Conservation (phyloP, 2,329 filamentous ascomycete genomes). For the Xylariaceae sp. region DNA sequence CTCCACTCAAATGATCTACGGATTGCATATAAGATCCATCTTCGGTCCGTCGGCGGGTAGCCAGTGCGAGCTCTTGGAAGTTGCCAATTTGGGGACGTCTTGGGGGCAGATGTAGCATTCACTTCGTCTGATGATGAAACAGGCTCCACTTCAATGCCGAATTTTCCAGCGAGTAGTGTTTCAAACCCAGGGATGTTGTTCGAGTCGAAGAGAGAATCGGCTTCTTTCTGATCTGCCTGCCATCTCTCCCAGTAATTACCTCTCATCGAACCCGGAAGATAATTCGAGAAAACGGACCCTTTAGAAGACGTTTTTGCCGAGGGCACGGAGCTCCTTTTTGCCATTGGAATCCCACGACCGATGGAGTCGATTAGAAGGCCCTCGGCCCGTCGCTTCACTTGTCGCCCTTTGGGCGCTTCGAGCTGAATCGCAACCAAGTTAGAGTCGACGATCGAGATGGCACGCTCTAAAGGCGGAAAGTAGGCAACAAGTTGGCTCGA, state of each 20-base stretch:
- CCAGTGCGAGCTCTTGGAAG: constrained; percentile 41
- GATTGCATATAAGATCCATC: constrained; percentile 62
- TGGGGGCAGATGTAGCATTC: constrained; percentile 8
- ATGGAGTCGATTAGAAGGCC: constrained; percentile 71
- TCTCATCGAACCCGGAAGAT: constrained; percentile 47
- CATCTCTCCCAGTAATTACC: constrained; percentile 46
- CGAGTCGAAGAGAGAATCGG: constrained; percentile 44
- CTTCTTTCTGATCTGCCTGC: constrained; percentile 40
- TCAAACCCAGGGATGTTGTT: constrained; percentile 49
- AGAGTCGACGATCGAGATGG: constrained; percentile 60
- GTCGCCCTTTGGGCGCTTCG: constrained; percentile 56
- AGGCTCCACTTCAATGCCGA: constrained; percentile 40
- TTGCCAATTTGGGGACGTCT: constrained; percentile 45
- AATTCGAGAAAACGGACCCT: constrained; percentile 34
- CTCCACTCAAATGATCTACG: constrained; percentile 58
- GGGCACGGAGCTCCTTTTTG: constrained; percentile 32
- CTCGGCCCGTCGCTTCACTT: constrained; percentile 51
- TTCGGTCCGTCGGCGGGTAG: constrained; percentile 57
- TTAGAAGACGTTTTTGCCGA: constrained; percentile 26
- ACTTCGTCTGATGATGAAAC: constrained; percentile 17
- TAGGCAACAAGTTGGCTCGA: constrained; percentile 52
- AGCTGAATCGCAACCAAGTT: constrained; percentile 66
- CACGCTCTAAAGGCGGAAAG: constrained; percentile 62
- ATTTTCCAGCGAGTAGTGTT: constrained; percentile 44
- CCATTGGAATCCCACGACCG: constrained; percentile 55